Evolutionary conservation across 2,329 filamentous ascomycete species (phyloP).

Genomic region (Alternaria sp.): DNA sequence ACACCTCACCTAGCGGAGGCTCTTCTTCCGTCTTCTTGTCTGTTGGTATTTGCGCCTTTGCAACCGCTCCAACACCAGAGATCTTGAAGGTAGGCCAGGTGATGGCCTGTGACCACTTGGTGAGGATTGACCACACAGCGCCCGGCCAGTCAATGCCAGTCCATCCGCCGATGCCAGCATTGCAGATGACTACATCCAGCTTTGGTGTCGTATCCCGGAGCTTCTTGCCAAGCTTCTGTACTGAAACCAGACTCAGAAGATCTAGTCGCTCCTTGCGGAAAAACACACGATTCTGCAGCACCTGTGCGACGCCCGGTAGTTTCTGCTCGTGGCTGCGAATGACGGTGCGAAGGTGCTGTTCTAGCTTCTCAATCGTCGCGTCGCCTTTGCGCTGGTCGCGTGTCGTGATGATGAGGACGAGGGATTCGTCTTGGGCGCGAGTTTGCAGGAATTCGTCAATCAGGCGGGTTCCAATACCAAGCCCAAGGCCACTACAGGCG

Average conservation of each 20-base stretch:
- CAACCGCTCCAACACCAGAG: slow-evolving; percentile 63
- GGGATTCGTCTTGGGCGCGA: slow-evolving; percentile 70
- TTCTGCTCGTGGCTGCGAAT: slow-evolving; percentile 48
- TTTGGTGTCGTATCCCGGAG: slow-evolving; percentile 68
- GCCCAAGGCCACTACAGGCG: slow-evolving; percentile 78
- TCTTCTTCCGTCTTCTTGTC: slow-evolving; percentile 54
- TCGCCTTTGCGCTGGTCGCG: slow-evolving; percentile 76
- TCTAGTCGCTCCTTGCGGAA: slow-evolving; percentile 67
- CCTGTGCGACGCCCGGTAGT: slow-evolving; percentile 51
- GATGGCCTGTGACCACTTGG: slow-evolving; percentile 70
- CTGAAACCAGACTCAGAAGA: slow-evolving; percentile 63
- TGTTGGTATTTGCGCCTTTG: slow-evolving; percentile 61
- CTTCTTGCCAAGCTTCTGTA: slow-evolving; percentile 62
- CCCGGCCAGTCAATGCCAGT: slow-evolving; percentile 74
- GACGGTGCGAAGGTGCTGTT: slow-evolving; percentile 66
- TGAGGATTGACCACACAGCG: slow-evolving; percentile 66
- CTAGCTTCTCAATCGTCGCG: slow-evolving; percentile 72
- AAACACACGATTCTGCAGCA: slow-evolving; percentile 56
- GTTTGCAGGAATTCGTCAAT: slow-evolving; percentile 87
- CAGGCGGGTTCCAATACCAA: slow-evolving; percentile 81
- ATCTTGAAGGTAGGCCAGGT: slow-evolving; percentile 84
- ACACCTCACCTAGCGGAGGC: slow-evolving; percentile 78
- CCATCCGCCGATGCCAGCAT: slow-evolving; percentile 91
- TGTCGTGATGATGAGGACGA: slow-evolving; percentile 85
- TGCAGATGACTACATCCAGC: slow-evolving; percentile 81